phyloP scores from a whole-genome alignment of 78 protist genomes.

The Speleostelium caveatum region DNA sequence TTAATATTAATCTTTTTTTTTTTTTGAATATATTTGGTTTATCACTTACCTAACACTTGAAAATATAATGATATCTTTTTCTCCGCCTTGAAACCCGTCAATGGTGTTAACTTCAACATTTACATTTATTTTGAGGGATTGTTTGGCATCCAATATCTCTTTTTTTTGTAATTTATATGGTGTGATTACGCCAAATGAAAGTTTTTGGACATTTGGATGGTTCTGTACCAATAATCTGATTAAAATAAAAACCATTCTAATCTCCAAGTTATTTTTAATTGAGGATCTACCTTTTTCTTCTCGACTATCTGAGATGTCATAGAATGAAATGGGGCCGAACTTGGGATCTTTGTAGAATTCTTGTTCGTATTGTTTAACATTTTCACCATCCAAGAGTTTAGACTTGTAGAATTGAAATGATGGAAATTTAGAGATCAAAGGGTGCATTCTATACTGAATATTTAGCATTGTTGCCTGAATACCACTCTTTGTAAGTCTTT shows the following conservation, averaged over 20 bases:
- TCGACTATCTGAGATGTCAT: neutral
- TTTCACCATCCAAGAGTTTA: slow-evolving; percentile 47
- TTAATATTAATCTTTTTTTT: too few species aligned
- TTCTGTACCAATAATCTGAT: neutral
- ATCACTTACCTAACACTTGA: slow-evolving; percentile 77
- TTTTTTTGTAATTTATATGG: slow-evolving; percentile 30
- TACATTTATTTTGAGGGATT: neutral
- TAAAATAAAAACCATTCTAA: neutral
- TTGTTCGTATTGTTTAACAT: neutral
- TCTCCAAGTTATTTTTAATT: neutral
- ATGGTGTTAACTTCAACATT: slow-evolving; percentile 61
- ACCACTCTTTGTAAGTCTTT: slow-evolving; percentile 16
- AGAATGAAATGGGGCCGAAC: slow-evolving; percentile 17
- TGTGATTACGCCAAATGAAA: neutral
- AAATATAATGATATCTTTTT: slow-evolving; percentile 85
- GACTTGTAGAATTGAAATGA: slow-evolving; percentile 76
- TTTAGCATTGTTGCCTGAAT: slow-evolving; percentile 35
- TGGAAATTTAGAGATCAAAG: slow-evolving; percentile 85
- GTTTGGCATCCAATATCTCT: neutral
- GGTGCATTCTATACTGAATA: slow-evolving; percentile 91
- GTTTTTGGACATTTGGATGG: neutral
- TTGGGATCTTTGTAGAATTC: neutral
- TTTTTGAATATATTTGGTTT: too few species aligned
- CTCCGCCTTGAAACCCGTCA: slow-evolving; percentile 91
- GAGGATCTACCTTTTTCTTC: slow-evolving; percentile 4